Evolutionary conservation across 163 green algal species (phyloP), one percentile per base, ranked within the genome.

Genomic region (Scenedesmus sp.): DNA sequence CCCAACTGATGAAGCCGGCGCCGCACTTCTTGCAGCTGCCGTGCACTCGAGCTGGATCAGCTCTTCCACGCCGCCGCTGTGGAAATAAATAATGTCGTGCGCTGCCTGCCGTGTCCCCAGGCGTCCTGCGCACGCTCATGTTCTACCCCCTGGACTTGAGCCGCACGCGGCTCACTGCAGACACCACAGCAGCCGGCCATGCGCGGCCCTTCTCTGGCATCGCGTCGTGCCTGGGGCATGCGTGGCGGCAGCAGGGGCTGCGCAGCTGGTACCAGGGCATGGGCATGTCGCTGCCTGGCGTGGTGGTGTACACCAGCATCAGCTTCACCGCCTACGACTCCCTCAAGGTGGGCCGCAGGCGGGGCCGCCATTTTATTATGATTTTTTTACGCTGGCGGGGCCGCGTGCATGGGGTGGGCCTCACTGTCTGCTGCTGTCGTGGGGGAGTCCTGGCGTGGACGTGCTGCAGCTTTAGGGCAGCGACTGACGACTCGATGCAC

Each of bases 111-210:
- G 1, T 33, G 1, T 30, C 61, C 70, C 33, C 81, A 88, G 88
- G 88, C 37, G 70, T 43, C 30, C 81, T 92, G 43, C 88, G 88
- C 44, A 92, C 89, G 78, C 83, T 98, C 53, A 44, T 98, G 0
- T 99, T 98, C 0, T 99, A 99, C 92, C 98, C 98, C 0, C 94
- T 99, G 7, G 98, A 99, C 94, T 89, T 99, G 20, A 94, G 98
- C 33, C 94, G 97, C 51, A 99, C 98, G 0, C 93, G 98, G 13
- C 65, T 92, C 37, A 90, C 89, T 20, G 81, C 95, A 95, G 90
- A 98, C 97, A 10, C 81, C 30, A 70, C 91, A 33, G 35, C 37
- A 61, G 82, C 80, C 40, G 84, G 78, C 43, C 56, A 87, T 53
- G 51, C 44, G 78, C 87, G 87, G 78, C 87, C 87, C 53, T 91